Percentiles rank a stretch among this genome's conserved stretches.
Conservation (phyloP, 2,329 filamentous ascomycete genomes). For the Xylaria multiplex region DNA sequence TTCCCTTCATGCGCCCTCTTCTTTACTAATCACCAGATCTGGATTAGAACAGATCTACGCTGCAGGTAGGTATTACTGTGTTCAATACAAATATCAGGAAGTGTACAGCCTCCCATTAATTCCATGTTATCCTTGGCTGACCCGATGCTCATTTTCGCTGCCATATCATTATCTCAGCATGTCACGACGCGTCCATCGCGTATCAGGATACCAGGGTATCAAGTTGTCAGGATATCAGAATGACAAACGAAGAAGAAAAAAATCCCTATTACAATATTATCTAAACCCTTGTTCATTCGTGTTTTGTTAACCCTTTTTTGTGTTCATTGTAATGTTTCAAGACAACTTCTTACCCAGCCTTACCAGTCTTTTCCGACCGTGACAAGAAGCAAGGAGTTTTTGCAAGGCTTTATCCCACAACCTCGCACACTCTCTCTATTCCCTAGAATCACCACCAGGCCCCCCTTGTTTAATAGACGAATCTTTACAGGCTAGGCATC, state of each 20-base stretch:
- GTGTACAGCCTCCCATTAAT: slow-evolving; percentile 11
- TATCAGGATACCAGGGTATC: background rate
- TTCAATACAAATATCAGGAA: background rate
- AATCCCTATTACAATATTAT: slow-evolving; percentile 23
- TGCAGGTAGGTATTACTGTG: background rate
- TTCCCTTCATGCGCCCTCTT: background rate
- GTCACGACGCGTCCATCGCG: background rate
- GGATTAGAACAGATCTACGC: background rate
- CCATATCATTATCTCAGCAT: background rate
- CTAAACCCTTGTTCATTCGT: slow-evolving; percentile 13
- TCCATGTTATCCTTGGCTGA: background rate
- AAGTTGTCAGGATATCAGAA: background rate
- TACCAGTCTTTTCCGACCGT: background rate
- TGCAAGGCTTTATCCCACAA: background rate
- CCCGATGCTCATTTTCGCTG: background rate
- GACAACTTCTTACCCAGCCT: slow-evolving; percentile 1
- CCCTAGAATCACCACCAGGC: slow-evolving; percentile 7
- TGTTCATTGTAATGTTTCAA: background rate
- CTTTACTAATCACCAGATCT: slow-evolving; percentile 24
- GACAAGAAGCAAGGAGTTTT: slow-evolving; percentile 2
- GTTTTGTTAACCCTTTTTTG: background rate
- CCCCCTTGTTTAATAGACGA: slow-evolving; percentile 31
- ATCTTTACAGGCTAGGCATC: slow-evolving; percentile 23
- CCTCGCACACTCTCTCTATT: background rate
- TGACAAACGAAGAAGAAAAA: background rate